Evolutionary conservation across 768 basidiomycete species (phyloP).

Genomic region (Suillus fuscotomentosus): DNA sequence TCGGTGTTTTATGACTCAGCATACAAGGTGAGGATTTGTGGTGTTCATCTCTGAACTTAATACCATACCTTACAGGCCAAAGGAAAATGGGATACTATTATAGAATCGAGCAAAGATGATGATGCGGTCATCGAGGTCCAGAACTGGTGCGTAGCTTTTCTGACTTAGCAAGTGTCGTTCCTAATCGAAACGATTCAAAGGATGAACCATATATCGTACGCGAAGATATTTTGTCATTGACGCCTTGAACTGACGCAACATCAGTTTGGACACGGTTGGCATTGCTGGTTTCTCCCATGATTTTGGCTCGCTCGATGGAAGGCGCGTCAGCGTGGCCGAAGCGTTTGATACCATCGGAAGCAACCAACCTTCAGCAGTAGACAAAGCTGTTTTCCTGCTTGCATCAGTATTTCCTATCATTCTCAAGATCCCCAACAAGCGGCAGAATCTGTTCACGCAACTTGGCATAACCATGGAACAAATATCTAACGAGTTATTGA

Average conservation of each 20-base stretch:
- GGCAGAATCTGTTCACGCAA: background rate
- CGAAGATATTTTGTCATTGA: background rate
- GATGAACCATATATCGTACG: constrained; percentile 37
- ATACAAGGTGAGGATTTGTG: constrained; percentile 34
- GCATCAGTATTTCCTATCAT: background rate
- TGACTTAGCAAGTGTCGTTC: background rate
- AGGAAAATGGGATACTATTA: constrained; percentile 26
- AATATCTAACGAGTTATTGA: background rate
- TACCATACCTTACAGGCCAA: constrained; percentile 25
- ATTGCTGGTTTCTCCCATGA: constrained; percentile 60
- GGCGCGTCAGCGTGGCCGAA: constrained; percentile 38
- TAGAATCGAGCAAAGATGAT: constrained; percentile 18
- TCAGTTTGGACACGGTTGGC: constrained; percentile 54
- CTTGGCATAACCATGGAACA: background rate
- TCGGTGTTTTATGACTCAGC: constrained; percentile 40
- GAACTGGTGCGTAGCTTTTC: constrained; percentile 21
- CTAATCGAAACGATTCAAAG: constrained; percentile 1
- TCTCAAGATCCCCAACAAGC: background rate
- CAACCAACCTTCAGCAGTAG: constrained; percentile 24
- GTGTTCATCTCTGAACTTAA: background rate
- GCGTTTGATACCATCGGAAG: constrained; percentile 36
- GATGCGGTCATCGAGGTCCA: constrained; percentile 37
- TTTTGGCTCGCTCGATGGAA: constrained; percentile 52
- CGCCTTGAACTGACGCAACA: background rate
- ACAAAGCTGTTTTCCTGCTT: constrained; percentile 8